Base-by-base conservation (phyloP, 306 rosid species). In the Rosa chinensis region DNA sequence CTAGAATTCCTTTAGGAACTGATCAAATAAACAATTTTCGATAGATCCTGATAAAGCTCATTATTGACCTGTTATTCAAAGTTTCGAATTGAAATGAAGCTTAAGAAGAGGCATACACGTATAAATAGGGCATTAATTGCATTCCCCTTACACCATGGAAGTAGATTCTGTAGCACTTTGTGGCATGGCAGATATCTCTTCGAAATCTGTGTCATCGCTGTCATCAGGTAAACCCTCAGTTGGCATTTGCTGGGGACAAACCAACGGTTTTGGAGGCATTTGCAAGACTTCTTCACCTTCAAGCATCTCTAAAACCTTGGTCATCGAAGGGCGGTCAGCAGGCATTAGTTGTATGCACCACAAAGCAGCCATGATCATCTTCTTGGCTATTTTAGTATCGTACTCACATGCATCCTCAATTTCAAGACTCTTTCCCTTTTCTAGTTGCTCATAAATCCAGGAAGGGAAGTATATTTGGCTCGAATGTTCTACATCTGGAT, bases 281-380 rank as follows among this genome's bases (percentile, higher is more conserved):
- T 82, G 50, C 50, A 75, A 5, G 8, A 7, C 58, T 40, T 23
- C 10, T 8, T 72, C 47, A 0, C 78, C 80, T 72, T 78, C 85
- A 17, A 80, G 78, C 85, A 82, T 87, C 53, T 82, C 80, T 3
- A 80, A 2, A 0, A 83, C 87, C 50, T 52, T 70, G 7, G 37
- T 80, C 85, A 85, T 82, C 1, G 81, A 62, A 18, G 87, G 90
- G 20, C 87, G 79, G 21, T 83, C 68, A 0, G 2, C 7, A 0
- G 92, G 83, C 28, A 66, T 82, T 44, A 87, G 25, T 2, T 87
- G 80, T 70, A 82, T 85, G 70, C 90, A 82, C 82, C 87, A 85
- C 32, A 86, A 52, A 0, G 82, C 84, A 0, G 82, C 81, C 5
- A 78, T 53, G 5, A 86, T 11, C 84, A 89, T 84, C 49, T 84